Evolutionary conservation across 2,329 filamentous ascomycete species (phyloP).

Genomic region (Coniochaeta ligniaria): DNA sequence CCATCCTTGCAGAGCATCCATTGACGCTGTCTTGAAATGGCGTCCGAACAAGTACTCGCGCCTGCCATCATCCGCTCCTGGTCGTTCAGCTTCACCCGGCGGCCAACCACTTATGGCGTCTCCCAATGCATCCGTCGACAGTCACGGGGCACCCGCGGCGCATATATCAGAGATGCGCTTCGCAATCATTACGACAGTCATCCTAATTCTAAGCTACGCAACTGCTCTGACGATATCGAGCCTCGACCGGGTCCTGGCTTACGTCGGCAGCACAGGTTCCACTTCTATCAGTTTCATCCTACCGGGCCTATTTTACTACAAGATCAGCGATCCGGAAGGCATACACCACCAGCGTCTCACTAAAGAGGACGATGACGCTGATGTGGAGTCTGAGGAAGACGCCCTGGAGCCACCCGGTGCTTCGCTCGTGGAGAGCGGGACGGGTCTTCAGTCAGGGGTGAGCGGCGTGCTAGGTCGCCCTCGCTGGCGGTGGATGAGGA

Average conservation of each 20-base stretch:
- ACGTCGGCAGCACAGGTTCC: conserved; percentile 88
- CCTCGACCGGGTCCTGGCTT: conserved; percentile 85
- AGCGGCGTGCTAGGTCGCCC: conserved; percentile 27
- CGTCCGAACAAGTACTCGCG: conserved; percentile 49
- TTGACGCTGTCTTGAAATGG: conserved; percentile 94
- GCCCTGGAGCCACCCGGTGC: conserved; percentile 21
- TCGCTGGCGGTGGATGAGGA: conserved; percentile 44
- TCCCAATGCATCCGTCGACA: conserved; percentile 6
- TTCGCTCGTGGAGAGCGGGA: conserved; percentile 35
- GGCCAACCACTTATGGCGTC: conserved; percentile 33
- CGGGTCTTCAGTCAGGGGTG: conserved; percentile 33
- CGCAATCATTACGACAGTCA: conserved; percentile 77
- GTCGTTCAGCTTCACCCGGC: conserved; percentile 27
- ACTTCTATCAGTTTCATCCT: conserved; percentile 97
- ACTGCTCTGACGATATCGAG: conserved; percentile 87
- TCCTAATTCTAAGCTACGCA: conserved; percentile 78
- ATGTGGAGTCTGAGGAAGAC: conserved; percentile 36
- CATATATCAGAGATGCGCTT: conserved; percentile 84
- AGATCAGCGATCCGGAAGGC: conserved; percentile 87
- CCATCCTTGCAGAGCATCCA: conserved; percentile 89
- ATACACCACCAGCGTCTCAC: conserved; percentile 77
- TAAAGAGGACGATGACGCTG: conserved; percentile 80
- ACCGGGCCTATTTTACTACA: conserved; percentile 95
- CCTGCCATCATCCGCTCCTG: conserved; percentile 26
- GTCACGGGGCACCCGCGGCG: conserved; percentile 46